Conservation (phyloP, 345 rosid species). For the Excoecaria cochinchinensis region DNA sequence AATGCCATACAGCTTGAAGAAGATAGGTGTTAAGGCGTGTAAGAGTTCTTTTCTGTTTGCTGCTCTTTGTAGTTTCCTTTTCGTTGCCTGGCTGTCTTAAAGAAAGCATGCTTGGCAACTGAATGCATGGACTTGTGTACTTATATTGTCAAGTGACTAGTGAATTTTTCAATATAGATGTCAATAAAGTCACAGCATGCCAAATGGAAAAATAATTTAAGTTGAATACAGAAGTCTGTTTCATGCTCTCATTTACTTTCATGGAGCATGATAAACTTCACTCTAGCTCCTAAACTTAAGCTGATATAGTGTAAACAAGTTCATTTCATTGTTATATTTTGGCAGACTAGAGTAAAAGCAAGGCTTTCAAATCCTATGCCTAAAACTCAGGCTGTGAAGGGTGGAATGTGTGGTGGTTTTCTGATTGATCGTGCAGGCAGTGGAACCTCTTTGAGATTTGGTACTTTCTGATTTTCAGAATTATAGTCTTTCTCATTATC, state of each 20-base stretch:
- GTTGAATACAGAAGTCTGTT: neutral
- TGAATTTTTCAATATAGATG: neutral
- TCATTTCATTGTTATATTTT: conserved; percentile 15
- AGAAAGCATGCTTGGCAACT: neutral
- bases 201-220: neutral
- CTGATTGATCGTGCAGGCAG: conserved; percentile 39
- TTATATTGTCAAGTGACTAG: neutral
- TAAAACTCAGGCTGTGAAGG: conserved; percentile 65
- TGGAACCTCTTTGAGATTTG: conserved; percentile 46
- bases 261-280: neutral
- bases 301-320: conserved; percentile 14
- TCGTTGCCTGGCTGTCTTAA: too few relatives aligned
- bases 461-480: conserved; percentile 28
- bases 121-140: neutral
- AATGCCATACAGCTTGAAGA: neutral
- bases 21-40: neutral
- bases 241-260: neutral
- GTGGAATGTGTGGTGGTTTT: conserved; percentile 71
- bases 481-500: conserved; percentile 8
- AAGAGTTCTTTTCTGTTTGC: neutral
- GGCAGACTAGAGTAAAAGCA: conserved; percentile 51
- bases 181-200: neutral
- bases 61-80: neutral
- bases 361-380: conserved; percentile 73
- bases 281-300: neutral